Conservation (phyloP, 768 basidiomycete genomes). For the Asterophora parasitica region DNA sequence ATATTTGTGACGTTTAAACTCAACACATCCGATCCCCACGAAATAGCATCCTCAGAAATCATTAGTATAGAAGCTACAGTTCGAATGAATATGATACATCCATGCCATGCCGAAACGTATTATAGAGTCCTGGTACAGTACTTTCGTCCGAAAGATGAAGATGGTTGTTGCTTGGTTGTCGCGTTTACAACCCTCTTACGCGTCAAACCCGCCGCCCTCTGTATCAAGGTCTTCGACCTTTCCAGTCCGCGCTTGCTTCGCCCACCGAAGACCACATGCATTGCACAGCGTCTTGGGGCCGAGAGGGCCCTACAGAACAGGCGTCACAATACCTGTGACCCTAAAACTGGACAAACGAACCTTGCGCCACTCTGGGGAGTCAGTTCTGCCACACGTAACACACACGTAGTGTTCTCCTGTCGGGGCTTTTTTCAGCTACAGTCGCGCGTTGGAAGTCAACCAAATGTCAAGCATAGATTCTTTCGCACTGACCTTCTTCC, state of each 20-base stretch:
- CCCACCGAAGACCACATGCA: slow-evolving; percentile 93
- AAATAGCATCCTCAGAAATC: no score
- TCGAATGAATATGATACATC: no score
- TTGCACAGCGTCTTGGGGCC: slow-evolving; percentile 99
- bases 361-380: slow-evolving; percentile 98
- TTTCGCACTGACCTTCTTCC: slow-evolving; percentile 51
- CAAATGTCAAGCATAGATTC: slow-evolving; percentile 1
- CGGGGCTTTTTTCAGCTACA: slow-evolving; percentile 43
- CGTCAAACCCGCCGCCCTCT: not conserved
- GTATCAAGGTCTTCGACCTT: slow-evolving; percentile 29
- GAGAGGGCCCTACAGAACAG: slow-evolving; percentile 63
- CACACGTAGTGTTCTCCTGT: slow-evolving; percentile 75
- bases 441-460: not conserved
- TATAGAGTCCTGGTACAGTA: no score
- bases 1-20: not conserved
- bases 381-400: slow-evolving; percentile 88
- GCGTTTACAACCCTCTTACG: not conserved
- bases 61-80: no score
- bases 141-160: not conserved
- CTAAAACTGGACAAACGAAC: slow-evolving; percentile 26
- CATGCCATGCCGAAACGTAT: no score
- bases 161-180: not conserved
- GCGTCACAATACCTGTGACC: slow-evolving; percentile 5
- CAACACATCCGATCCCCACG: no score
- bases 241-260: slow-evolving; percentile 50